Base-by-base conservation (phyloP, 768 basidiomycete species). In the Scleroderma bovista region DNA sequence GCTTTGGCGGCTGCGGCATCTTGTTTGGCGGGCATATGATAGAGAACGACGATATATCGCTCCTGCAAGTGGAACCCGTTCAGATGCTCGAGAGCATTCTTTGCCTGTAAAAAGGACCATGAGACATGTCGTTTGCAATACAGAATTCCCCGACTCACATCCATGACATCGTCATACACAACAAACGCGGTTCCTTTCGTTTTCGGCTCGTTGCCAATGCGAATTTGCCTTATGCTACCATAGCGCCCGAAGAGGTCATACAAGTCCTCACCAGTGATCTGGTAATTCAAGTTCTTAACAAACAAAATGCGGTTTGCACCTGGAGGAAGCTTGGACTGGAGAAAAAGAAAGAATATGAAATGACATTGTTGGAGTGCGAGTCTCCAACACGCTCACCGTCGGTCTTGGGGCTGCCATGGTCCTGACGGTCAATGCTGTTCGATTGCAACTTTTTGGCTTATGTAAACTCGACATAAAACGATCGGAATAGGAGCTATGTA, bases 61-160 rank as follows among this genome's bases (percentile, higher is more conserved):
- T 96, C 95, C 72, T 93, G 93, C 51, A 99, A 68, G 72, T 99
- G 95, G 73, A 99, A 99, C 40, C 95, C 95, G 59, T 98, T 98
- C 62, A 98, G 69, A 68, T 96, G 93, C 63, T 94, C 94, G 50
- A 96, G 80, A 0, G 95, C 95, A 62, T 94, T 93, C 70, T 96
- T 95, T 19, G 95, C 95, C 90, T 96, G 61, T 12, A 47, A 44
- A 37, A 45, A 47, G 48, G 50, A 52, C 46, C 53, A 57, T 63
- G 37, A 58, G 47, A 45, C 22, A 45, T n/a, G 46, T 39, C 34
- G 34, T 15, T 2, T 13, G 20, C 15, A 31, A 15, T 3, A 29
- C 26, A 11, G 31, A 24, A 51, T 26, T 22, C 15, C 13, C 39
- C 29, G 13, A 73, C 84, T 60, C 66, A 93, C 92, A 60, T 94